Evolutionary conservation across 208 protist genomes (phyloP).

Genomic region (Trypanosoma platydactyli): DNA sequence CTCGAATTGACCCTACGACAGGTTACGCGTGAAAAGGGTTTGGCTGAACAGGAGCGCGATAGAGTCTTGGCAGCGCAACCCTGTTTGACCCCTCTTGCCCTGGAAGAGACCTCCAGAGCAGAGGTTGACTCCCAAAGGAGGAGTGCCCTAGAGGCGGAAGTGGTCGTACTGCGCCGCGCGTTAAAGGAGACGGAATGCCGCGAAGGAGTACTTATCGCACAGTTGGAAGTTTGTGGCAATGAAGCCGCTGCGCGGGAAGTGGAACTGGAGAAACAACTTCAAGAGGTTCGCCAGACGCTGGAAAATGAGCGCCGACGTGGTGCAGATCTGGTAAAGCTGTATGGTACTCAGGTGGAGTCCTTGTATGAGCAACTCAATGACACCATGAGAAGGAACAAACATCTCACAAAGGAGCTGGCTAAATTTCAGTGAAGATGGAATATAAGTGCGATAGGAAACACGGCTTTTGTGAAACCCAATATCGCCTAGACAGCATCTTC

Average conservation of each 20-base stretch:
- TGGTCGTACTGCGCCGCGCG: constrained; percentile 3
- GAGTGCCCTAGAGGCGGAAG: constrained; percentile 10
- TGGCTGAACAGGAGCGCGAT: constrained; percentile 32
- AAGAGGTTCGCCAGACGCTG: constrained; percentile 37
- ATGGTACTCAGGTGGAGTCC: constrained; percentile 57
- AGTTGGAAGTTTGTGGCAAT: constrained; percentile 57
- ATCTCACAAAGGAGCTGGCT: constrained; percentile 26
- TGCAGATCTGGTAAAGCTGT: constrained; percentile 62
- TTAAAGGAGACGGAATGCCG: constrained; percentile 29
- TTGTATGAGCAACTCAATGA: constrained; percentile 63
- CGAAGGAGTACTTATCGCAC: constrained; percentile 40
- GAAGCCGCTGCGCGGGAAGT: constrained; percentile 36
- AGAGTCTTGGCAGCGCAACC: not conserved
- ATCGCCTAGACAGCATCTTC: not conserved
- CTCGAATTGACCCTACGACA: constrained; percentile 42
- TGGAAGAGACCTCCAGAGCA: not conserved
- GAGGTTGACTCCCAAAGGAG: not conserved
- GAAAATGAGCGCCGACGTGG: constrained; percentile 45
- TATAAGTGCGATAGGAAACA: too few species aligned
- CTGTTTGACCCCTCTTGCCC: not conserved
- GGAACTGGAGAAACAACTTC: constrained; percentile 32
- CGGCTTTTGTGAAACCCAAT: not conserved
- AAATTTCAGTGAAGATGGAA: constrained; percentile 8
- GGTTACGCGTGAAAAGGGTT: constrained; percentile 23
- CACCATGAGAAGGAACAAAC: constrained; percentile 29